Base-by-base conservation (phyloP, 208 protist species). In the Trypanosoma vivax region DNA sequence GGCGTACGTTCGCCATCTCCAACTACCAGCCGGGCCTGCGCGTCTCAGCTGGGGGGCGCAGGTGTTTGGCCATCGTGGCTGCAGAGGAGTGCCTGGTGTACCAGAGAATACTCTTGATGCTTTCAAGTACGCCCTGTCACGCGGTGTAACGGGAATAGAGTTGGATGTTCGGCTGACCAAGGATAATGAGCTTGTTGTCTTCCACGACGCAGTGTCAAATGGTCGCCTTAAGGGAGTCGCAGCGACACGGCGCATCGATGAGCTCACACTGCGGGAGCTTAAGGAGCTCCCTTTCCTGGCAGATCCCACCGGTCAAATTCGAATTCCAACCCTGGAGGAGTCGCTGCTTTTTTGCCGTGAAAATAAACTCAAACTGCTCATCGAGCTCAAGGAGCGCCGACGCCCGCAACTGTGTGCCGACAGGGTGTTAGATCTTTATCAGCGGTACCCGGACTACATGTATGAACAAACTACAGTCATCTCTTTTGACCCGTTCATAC, bases 31-130 rank as follows among this genome's bases (percentile, higher is more conserved):
- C 38, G 86, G 86, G 1, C 86, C 86, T 9, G 73, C 71, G 9
- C 76, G 86, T 13, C 60, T 90, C 43, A 59, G 71, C 29, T 94
- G 86, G 86, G 74, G 78, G 25, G 71, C 59, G 47, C 60, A 62
- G 18, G 86, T 94, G 41, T 90, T 95, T 65, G 88, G 88, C n/a
- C 88, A 95, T 56, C 83, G 88, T 48, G 88, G 88, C 43, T 91
- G 85, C 68, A 65, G 85, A 19, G 38, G 60, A 24, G 74, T 92
- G 18, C 64, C 54, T 2, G 77, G 76, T 13, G 79, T 82, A 7
- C 85, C 85, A 1, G 84, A 95, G 62, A 95, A 95, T 62, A 93
- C 88, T 18, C 54, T 95, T 18, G 66, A 73, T n/a, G 84, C 88
- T 14, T 91, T 90, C 50, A 71, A 81, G 70, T 89, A 92, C 60